A percentile compares a stretch with the other conserved stretches of the same genome.
These are phyloP conservation scores for Dothideomycetes sp. DNA, from an alignment of 2,329 filamentous ascomycete species.

Conservation along the genomic window DNA sequence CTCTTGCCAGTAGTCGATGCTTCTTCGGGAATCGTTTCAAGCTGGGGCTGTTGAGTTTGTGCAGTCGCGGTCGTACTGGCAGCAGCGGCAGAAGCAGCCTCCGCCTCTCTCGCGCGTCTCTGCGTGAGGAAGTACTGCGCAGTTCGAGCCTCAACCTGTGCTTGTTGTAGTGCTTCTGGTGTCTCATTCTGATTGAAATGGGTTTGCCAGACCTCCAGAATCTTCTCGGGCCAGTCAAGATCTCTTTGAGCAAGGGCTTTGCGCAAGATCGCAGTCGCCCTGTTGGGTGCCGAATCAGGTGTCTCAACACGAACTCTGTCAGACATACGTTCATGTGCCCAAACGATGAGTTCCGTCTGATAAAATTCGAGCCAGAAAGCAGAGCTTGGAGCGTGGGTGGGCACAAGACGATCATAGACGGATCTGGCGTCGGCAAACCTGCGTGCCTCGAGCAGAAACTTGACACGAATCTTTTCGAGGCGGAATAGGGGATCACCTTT, in stretches of 20 bases:
- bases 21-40: conserved; percentile 24
- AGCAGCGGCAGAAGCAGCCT: conserved; percentile 53
- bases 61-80: conserved; percentile 25
- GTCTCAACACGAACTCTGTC: conserved; percentile 43
- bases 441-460: conserved; percentile 77
- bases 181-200: conserved; percentile 89
- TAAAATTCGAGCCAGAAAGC: conserved; percentile 95
- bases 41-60: conserved; percentile 20
- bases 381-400: conserved; percentile 65
- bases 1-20: conserved; percentile 48
- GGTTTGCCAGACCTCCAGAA: conserved; percentile 63
- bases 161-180: conserved; percentile 62
- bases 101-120: conserved; percentile 57
- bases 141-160: conserved; percentile 64
- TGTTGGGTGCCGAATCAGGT: conserved; percentile 52
- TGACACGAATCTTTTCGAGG: conserved; percentile 83
- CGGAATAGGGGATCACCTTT: conserved; percentile 83
- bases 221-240: conserved; percentile 67
- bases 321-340: conserved; percentile 48
- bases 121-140: conserved; percentile 53
- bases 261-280: conserved; percentile 67
- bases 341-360: conserved; percentile 77
- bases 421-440: conserved; percentile 64
- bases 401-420: conserved; percentile 43
- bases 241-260: conserved; percentile 55